phyloP scores from a whole-genome alignment of 2,329 filamentous ascomycete species.

The Aspergillus tamarii region DNA sequence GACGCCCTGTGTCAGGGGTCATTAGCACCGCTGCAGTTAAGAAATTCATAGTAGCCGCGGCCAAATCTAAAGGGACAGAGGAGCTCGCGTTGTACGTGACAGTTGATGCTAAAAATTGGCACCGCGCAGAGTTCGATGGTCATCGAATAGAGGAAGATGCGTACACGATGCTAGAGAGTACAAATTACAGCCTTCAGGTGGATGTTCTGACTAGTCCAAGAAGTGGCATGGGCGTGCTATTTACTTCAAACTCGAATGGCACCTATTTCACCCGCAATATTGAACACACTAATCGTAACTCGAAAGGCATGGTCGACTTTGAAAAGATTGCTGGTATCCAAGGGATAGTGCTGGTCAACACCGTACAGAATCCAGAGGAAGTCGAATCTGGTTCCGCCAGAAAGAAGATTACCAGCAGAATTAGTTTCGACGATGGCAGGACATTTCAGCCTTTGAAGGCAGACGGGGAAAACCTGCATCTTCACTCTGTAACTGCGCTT shows the following conservation, averaged over 20 bases:
- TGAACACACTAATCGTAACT: conserved; percentile 87
- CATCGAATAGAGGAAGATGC: conserved; percentile 83
- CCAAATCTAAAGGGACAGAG: conserved; percentile 75
- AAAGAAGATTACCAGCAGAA: conserved; percentile 71
- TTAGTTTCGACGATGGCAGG: conserved; percentile 94
- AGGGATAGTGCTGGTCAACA: conserved; percentile 88
- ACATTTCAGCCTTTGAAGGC: conserved; percentile 76
- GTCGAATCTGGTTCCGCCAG: conserved; percentile 64
- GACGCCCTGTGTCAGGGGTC: conserved; percentile 75
- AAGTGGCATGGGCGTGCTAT: conserved; percentile 80
- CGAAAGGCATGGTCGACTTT: conserved; percentile 80
- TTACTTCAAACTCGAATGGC: conserved; percentile 96
- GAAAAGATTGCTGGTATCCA: conserved; percentile 92
- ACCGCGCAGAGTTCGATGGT: conserved; percentile 85
- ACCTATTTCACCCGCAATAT: conserved; percentile 93
- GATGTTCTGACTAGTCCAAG: conserved; percentile 75
- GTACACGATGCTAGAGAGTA: conserved; percentile 93
- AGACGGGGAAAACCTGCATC: conserved; percentile 71
- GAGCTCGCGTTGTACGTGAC: conserved; percentile 93
- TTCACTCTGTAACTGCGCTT: conserved; percentile 89
- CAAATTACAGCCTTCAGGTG: conserved; percentile 96
- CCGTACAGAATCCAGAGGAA: conserved; percentile 82
- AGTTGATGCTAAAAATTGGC: conserved; percentile 82
- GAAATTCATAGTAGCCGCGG: conserved; percentile 82
- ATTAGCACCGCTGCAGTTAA: conserved; percentile 83